Conservation (phyloP, 225 moss, liverwort and hornwort genomes). For the Lunularia cruciata region DNA sequence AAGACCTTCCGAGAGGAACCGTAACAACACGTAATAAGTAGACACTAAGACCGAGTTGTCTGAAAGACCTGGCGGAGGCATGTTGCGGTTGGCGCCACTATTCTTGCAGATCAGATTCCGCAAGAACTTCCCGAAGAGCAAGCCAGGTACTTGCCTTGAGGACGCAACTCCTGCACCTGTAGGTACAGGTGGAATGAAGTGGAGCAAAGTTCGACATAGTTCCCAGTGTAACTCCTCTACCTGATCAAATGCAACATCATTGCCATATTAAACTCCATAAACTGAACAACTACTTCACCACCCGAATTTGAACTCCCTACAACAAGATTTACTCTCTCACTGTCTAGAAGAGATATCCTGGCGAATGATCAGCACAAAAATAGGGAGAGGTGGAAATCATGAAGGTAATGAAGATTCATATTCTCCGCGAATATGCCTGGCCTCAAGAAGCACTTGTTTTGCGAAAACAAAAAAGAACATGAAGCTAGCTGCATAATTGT, state of each 20-base stretch:
- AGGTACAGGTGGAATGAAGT: constrained; percentile 75
- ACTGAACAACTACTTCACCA: too few relatives aligned
- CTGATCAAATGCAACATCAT: constrained; percentile 43
- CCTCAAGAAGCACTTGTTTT: too few relatives aligned
- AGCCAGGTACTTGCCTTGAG: constrained; percentile 73
- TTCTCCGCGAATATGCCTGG: too few relatives aligned
- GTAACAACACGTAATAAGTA: constrained; percentile 82
- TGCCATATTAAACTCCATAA: too few relatives aligned
- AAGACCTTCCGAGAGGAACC: constrained; percentile 87
- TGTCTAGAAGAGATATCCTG: too few relatives aligned
- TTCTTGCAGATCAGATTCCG: constrained; percentile 79
- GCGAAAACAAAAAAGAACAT: too few relatives aligned
- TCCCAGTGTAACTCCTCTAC: constrained; percentile 99
- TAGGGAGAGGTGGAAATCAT: too few relatives aligned
- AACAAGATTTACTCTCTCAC: too few relatives aligned
- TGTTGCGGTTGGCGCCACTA: constrained; percentile 84
- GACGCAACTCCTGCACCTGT: constrained; percentile 36
- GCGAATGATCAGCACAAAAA: too few relatives aligned
- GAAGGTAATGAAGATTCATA: too few relatives aligned
- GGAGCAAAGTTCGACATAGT: constrained; percentile 79
- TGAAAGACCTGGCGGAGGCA: constrained; percentile 95
- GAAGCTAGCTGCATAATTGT: too few relatives aligned
- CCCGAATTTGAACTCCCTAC: too few relatives aligned
- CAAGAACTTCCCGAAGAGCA: constrained; percentile 77
- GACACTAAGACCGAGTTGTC: constrained; percentile 99